Evolutionary conservation across 2,329 filamentous ascomycete genomes (phyloP).

Genomic region (Curvularia sp.): DNA sequence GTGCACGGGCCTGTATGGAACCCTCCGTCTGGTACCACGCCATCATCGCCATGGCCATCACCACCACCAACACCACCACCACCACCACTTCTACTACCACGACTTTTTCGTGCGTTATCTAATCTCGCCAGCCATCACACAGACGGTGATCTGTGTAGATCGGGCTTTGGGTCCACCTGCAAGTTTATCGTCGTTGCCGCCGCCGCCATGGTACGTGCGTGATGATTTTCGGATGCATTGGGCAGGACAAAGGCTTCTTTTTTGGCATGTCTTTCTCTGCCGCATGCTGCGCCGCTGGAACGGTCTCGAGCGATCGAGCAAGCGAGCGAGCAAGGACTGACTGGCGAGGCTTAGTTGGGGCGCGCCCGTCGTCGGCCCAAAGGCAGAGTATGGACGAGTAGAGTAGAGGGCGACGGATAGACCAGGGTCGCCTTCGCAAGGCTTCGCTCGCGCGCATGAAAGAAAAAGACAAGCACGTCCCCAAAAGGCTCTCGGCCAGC

Average conservation of each 20-base stretch:
- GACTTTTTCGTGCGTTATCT: slow-evolving; percentile 21
- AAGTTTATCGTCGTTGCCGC: neutral
- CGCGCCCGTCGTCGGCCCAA: neutral
- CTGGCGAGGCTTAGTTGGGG: neutral
- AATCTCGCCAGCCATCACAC: slow-evolving; percentile 5
- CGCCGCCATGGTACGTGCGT: neutral
- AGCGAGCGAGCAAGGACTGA: neutral
- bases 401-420: neutral
- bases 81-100: too few species aligned
- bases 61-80: neutral
- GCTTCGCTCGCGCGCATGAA: slow-evolving; percentile 8
- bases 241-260: neutral
- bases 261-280: neutral
- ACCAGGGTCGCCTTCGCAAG: neutral
- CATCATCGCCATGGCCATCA: slow-evolving; percentile 8
- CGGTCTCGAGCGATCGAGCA: neutral
- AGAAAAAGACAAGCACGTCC: slow-evolving; percentile 20
- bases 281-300: slow-evolving; percentile 8
- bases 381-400: neutral
- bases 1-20: slow-evolving; percentile 11
- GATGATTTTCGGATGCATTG: slow-evolving; percentile 5
- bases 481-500: slow-evolving; percentile 32
- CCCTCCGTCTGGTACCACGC: slow-evolving; percentile 7
- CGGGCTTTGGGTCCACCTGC: neutral
- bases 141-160: neutral